These are phyloP conservation scores for Asterella californica DNA, from an alignment of 225 moss, liverwort and hornwort genomes.

Conservation along the genomic window DNA sequence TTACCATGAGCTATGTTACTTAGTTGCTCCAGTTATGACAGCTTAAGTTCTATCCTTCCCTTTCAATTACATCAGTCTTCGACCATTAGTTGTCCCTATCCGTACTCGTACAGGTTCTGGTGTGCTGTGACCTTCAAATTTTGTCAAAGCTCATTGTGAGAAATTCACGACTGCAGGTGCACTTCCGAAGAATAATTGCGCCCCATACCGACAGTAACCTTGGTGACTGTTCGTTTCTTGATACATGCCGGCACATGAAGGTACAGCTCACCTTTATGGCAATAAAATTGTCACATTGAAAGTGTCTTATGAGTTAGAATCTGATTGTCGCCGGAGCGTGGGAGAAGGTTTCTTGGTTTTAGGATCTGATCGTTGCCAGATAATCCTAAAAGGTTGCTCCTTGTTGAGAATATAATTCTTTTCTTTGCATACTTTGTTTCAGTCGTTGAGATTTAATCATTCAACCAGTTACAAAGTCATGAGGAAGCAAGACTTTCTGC, in stretches of 20 bases:
- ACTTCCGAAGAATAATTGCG: conserved; percentile 96
- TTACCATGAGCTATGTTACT: background rate
- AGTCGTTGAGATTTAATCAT: background rate
- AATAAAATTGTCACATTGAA: background rate
- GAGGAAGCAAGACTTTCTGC: too few species aligned
- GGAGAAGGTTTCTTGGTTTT: background rate
- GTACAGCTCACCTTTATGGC: conserved; percentile 24
- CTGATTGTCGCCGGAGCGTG: background rate
- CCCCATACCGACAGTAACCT: conserved; percentile 92
- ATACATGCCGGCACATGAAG: conserved; percentile 99
- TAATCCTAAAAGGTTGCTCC: background rate
- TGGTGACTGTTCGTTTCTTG: conserved; percentile 97
- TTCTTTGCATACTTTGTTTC: background rate
- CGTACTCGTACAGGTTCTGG: background rate
- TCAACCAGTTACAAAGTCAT: too few species aligned
- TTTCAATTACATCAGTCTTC: background rate
- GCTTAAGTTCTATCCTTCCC: too few species aligned
- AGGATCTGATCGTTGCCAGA: background rate
- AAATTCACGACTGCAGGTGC: conserved; percentile 55
- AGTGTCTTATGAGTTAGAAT: background rate
- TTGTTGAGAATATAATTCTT: background rate
- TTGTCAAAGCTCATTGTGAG: background rate
- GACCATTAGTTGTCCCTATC: background rate
- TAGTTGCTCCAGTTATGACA: background rate
- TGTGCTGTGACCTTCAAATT: background rate